A percentile compares a stretch with the other conserved stretches of the same genome.
phyloP scores from a whole-genome alignment of 768 basidiomycete genomes.

The Lyophyllum semitale region DNA sequence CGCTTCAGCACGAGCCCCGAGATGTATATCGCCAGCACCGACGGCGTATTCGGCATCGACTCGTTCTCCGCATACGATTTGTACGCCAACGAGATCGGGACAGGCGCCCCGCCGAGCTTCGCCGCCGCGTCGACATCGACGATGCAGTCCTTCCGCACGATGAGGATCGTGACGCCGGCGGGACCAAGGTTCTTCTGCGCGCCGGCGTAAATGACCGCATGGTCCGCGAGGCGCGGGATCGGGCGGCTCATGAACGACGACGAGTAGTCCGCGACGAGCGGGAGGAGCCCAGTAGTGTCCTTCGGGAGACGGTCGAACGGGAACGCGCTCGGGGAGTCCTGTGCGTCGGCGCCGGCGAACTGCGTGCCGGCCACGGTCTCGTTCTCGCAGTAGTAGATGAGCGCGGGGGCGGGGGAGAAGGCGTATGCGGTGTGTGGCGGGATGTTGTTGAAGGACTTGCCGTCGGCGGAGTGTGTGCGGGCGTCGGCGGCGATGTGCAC shows the following conservation, averaged over 20 bases:
- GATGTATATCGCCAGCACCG: constrained; percentile 90
- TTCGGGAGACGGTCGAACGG: constrained; percentile 73
- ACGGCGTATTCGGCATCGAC: constrained; percentile 92
- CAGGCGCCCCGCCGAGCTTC: constrained; percentile 67
- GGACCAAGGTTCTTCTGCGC: constrained; percentile 99
- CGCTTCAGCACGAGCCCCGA: constrained; percentile 81
- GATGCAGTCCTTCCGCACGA: constrained; percentile 93
- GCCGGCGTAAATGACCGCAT: constrained; percentile 94
- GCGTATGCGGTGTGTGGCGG: constrained; percentile 72
- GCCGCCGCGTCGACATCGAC: constrained; percentile 85
- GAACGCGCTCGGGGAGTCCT: constrained; percentile 62
- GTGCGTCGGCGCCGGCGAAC: constrained; percentile 62
- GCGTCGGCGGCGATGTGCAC: constrained; percentile 77
- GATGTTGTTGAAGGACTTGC: constrained; percentile 76
- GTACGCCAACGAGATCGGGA: constrained; percentile 83
- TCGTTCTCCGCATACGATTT: constrained; percentile 74
- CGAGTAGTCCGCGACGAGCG: constrained; percentile 93
- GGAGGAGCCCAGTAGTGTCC: constrained; percentile 50
- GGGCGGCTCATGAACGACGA: constrained; percentile 96
- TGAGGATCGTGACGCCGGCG: constrained; percentile 88
- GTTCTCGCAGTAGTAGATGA: constrained; percentile 99
- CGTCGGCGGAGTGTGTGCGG: constrained; percentile 59
- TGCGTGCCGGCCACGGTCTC: constrained; percentile 97
- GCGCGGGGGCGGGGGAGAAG: constrained; percentile 80
- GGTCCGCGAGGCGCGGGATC: constrained; percentile 84